Conservation (phyloP, 768 basidiomycete genomes). For the Russula griseocarnosa region DNA sequence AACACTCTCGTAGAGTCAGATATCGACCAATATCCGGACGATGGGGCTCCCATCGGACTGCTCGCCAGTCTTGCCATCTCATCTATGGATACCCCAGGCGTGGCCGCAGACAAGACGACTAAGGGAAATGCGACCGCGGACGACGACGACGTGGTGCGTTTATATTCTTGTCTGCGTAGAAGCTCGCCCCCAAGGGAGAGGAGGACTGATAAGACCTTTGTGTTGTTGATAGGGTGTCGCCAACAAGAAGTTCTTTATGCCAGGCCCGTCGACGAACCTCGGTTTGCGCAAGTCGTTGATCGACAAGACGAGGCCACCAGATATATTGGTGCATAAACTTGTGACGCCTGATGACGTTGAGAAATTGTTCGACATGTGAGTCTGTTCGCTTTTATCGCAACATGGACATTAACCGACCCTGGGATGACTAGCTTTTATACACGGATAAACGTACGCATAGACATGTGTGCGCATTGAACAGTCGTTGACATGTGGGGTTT, state of each 20-base stretch:
- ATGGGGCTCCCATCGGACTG: conserved; percentile 69
- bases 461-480: neutral
- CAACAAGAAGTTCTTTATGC: conserved; percentile 75
- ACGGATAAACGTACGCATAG: conserved; percentile 52
- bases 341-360: conserved; percentile 77
- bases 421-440: conserved; percentile 56
- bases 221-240: conserved; percentile 59
- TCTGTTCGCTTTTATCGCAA: conserved; percentile 23
- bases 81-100: conserved; percentile 40
- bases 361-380: conserved; percentile 79
- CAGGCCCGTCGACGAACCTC: conserved; percentile 73
- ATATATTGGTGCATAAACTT: conserved; percentile 75
- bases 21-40: conserved; percentile 43
- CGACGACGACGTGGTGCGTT: conserved; percentile 33
- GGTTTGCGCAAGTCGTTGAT: conserved; percentile 65
- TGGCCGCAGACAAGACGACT: conserved; percentile 16
- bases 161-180: conserved; percentile 28
- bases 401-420: neutral
- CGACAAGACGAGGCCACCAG: conserved; percentile 74
- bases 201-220: neutral
- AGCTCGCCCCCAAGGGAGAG: conserved; percentile 6
- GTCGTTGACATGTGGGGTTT: conserved; percentile 50
- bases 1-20: conserved; percentile 33
- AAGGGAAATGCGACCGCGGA: conserved; percentile 28
- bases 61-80: conserved; percentile 69